Evolutionary conservation across 1,139 yeast species (phyloP).

Genomic region (Zhuliangozyma blackwelliae): DNA sequence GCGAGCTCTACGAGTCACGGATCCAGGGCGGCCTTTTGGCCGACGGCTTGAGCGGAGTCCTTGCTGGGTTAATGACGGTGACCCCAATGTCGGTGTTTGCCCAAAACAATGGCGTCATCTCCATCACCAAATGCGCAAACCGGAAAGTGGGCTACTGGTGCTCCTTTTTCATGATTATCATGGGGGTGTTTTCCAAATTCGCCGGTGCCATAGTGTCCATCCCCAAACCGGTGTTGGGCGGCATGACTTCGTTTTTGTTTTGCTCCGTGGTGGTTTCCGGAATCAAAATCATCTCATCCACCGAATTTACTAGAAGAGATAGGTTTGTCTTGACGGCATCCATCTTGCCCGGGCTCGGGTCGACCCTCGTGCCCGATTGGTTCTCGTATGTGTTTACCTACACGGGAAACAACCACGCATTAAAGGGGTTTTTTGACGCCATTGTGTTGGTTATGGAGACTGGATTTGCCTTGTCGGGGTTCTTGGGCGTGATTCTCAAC

Average conservation of each 20-base stretch:
- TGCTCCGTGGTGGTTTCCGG: slow-evolving; percentile 90
- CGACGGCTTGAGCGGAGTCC: slow-evolving; percentile 67
- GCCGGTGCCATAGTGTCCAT: slow-evolving; percentile 86
- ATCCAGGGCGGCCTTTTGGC: slow-evolving; percentile 90
- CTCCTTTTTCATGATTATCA: slow-evolving; percentile 72
- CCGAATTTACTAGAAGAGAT: slow-evolving; percentile 82
- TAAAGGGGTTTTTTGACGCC: slow-evolving; percentile 74
- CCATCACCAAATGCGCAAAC: slow-evolving; percentile 85
- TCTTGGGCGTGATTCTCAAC: slow-evolving; percentile 70
- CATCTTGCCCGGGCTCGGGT: slow-evolving; percentile 73
- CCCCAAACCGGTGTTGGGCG: slow-evolving; percentile 82
- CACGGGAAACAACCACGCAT: slow-evolving; percentile 56
- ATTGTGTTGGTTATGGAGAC: slow-evolving; percentile 81
- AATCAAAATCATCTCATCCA: slow-evolving; percentile 68
- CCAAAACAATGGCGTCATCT: slow-evolving; percentile 90
- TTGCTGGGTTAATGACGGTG: slow-evolving; percentile 70
- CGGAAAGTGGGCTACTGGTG: slow-evolving; percentile 86
- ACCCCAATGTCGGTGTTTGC: slow-evolving; percentile 90
- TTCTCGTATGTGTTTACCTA: slow-evolving; percentile 74
- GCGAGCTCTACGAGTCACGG: slow-evolving; percentile 73
- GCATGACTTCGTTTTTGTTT: slow-evolving; percentile 88
- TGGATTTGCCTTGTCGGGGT: slow-evolving; percentile 80
- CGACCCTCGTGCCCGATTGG: slow-evolving; percentile 75
- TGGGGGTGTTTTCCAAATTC: slow-evolving; percentile 87
- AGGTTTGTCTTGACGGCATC: slow-evolving; percentile 78